These are phyloP conservation scores for Heterobasidion annosum DNA, from an alignment of 1,284 basidiomycete genomes.

Conservation along the genomic window DNA sequence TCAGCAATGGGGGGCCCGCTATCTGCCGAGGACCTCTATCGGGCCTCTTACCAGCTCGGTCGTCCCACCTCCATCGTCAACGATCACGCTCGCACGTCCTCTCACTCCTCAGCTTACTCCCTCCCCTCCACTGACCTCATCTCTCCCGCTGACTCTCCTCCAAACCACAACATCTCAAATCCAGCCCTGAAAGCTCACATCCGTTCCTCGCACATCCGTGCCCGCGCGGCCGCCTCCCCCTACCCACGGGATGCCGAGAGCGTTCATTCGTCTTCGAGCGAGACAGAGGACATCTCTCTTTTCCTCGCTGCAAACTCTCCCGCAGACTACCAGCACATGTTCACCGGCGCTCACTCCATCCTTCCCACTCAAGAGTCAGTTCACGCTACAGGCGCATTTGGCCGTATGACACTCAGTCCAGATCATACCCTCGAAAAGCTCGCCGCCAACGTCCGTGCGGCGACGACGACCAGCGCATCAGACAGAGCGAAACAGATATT, in stretches of 20 bases:
- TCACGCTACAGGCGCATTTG: constrained; percentile 60
- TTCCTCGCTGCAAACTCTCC: constrained; percentile 43
- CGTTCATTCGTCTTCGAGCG: constrained; percentile 77
- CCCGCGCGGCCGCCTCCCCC: constrained; percentile 67
- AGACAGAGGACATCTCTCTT: constrained; percentile 77
- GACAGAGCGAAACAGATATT: constrained; percentile 86
- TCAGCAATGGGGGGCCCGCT: constrained; percentile 35
- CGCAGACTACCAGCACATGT: constrained; percentile 55
- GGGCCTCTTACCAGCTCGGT: constrained; percentile 37
- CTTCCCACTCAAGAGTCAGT: constrained; percentile 54
- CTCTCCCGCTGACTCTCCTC: constrained; percentile 54
- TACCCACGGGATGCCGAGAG: constrained; percentile 78
- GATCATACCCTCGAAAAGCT: constrained; percentile 78
- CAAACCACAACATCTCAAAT: constrained; percentile 61
- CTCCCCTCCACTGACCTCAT: constrained; percentile 31
- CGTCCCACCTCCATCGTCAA: constrained; percentile 19
- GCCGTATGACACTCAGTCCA: constrained; percentile 61
- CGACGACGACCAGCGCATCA: constrained; percentile 81
- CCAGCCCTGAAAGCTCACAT: constrained; percentile 64
- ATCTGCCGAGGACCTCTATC: constrained; percentile 58
- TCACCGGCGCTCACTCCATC: constrained; percentile 35
- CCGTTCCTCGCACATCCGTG: constrained; percentile 65
- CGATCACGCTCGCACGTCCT: constrained; percentile 25
- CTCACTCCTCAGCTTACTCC: constrained; percentile 35
- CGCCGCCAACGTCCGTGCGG: constrained; percentile 77